Percentiles rank a stretch among this genome's conserved stretches.
Conservation (phyloP, 257 asterid genomes). For the Thymus quinquecostatus region DNA sequence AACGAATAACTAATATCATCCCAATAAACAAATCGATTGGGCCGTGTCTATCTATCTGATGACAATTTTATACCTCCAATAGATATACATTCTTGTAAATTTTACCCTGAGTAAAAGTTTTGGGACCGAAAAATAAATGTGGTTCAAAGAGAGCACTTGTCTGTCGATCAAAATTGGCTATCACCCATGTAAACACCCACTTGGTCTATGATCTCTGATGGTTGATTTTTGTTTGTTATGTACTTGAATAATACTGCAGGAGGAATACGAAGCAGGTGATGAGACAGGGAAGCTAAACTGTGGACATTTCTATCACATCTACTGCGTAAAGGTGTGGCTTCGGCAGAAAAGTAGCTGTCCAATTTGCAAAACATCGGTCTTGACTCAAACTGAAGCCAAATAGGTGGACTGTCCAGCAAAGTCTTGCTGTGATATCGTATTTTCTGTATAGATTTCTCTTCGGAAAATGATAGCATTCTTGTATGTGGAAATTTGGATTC, state of each 20-base stretch:
- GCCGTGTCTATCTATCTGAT: too few species aligned
- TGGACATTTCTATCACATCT: slow-evolving; percentile 72
- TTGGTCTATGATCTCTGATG: neutral
- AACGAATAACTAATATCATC: too few species aligned
- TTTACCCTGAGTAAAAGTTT: too few species aligned
- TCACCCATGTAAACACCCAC: neutral
- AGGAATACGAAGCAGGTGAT: slow-evolving; percentile 71
- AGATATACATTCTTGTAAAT: too few species aligned
- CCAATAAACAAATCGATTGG: too few species aligned
- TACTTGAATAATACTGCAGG: slow-evolving; percentile 45
- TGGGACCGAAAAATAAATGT: too few species aligned
- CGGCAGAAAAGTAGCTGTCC: slow-evolving; percentile 74
- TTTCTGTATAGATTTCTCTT: slow-evolving; percentile 45
- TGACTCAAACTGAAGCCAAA: slow-evolving; percentile 39
- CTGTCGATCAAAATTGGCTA: too few species aligned
- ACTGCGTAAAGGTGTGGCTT: slow-evolving; percentile 88
- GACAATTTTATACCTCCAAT: too few species aligned
- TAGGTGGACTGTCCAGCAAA: neutral
- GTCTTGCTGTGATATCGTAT: slow-evolving; percentile 24
- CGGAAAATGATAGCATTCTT: slow-evolving; percentile 44
- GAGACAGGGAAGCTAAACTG: slow-evolving; percentile 76
- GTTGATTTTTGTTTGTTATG: neutral
- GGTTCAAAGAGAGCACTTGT: too few species aligned
- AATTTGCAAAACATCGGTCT: slow-evolving; percentile 61
- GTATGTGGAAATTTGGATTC: slow-evolving; percentile 26